phyloP scores from a whole-genome alignment of 2,329 filamentous ascomycete species.

The Aspergillus calidoustus region DNA sequence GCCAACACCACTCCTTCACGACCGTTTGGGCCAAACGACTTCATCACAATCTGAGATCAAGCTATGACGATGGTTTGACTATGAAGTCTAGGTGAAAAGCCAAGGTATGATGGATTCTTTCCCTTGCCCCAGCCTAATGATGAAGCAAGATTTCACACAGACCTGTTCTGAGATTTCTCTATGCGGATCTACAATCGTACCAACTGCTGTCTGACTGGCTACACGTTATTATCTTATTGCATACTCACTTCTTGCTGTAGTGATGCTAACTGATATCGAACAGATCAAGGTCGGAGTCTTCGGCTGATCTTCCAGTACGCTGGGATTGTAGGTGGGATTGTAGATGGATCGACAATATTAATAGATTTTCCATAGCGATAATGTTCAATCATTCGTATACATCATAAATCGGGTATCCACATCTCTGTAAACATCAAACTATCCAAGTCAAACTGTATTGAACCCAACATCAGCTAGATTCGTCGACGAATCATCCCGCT shows the following conservation, averaged over 20 bases:
- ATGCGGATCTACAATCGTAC: slow-evolving; percentile 51
- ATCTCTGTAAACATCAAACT: slow-evolving; percentile 1
- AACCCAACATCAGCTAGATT: slow-evolving; percentile 30
- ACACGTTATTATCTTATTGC: slow-evolving; percentile 18
- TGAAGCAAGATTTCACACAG: slow-evolving; percentile 62
- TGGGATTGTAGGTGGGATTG: no score
- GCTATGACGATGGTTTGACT: not conserved
- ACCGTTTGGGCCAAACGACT: not conserved
- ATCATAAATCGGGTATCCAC: slow-evolving; percentile 9
- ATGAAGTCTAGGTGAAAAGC: not conserved
- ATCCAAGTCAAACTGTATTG: slow-evolving; percentile 21
- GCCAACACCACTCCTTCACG: not conserved
- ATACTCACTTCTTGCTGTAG: not conserved
- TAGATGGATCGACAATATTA: no score
- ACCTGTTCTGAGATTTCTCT: slow-evolving; percentile 70
- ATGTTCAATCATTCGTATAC: not conserved
- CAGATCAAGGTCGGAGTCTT: not conserved
- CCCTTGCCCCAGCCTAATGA: slow-evolving; percentile 45
- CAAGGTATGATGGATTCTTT: slow-evolving; percentile 7
- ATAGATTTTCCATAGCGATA: no score
- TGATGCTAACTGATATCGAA: not conserved
- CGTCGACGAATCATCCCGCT: slow-evolving; percentile 33
- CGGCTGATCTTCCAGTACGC: no score
- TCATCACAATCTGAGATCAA: not conserved
- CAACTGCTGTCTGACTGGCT: slow-evolving; percentile 54